Evolutionary conservation across 2,329 filamentous ascomycete genomes (phyloP).

Genomic region (Ceratocystis huliohia): DNA sequence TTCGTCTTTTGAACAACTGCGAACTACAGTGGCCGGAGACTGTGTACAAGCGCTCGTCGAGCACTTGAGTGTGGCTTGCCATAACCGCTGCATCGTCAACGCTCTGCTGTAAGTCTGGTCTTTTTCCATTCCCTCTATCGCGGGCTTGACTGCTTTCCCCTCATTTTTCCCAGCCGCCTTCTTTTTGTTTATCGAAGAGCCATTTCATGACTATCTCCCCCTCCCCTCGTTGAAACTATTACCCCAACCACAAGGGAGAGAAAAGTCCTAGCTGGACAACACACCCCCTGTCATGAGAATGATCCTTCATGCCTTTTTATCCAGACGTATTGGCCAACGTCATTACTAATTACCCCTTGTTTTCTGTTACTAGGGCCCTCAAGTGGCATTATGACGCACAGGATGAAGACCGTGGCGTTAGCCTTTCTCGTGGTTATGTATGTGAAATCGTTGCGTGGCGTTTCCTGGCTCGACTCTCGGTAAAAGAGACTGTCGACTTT

Average conservation of each 20-base stretch:
- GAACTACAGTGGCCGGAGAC: slow-evolving; percentile 51
- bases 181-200: background rate
- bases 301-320: slow-evolving; percentile 9
- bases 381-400: slow-evolving; percentile 60
- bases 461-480: slow-evolving; percentile 57
- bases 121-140: background rate
- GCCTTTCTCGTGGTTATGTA: slow-evolving; percentile 55
- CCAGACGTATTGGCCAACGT: background rate
- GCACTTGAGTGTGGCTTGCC: slow-evolving; percentile 49
- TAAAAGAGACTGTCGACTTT: slow-evolving; percentile 60
- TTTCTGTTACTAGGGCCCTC: slow-evolving; percentile 41
- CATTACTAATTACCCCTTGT: background rate
- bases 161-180: background rate
- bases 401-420: slow-evolving; percentile 51
- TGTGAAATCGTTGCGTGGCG: slow-evolving; percentile 76
- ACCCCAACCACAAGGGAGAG: background rate
- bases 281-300: slow-evolving; percentile 12
- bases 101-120: slow-evolving; percentile 51
- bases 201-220: background rate
- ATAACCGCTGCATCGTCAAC: slow-evolving; percentile 58
- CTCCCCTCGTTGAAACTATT: background rate
- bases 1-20: slow-evolving; percentile 60
- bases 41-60: slow-evolving; percentile 47
- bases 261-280: background rate
- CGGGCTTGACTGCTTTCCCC: slow-evolving; percentile 6